Evolutionary conservation across 2,329 filamentous ascomycete genomes (phyloP), one percentile per base, ranked within the genome.

Genomic region (Lecanicillium sp.): DNA sequence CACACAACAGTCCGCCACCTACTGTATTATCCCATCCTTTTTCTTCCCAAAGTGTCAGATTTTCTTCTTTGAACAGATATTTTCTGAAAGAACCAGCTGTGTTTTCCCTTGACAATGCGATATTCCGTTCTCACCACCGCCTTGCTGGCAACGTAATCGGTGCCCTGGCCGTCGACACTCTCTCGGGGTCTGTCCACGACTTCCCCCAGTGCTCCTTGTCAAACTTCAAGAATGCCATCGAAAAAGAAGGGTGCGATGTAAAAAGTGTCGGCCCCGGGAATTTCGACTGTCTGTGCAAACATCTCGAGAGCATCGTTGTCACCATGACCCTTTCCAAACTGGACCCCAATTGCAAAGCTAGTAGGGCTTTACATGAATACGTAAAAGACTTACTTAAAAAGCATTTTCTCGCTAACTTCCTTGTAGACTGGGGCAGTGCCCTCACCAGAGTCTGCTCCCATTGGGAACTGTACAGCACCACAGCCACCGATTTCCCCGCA

Each of bases 171-270:
- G 3, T 49, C 19, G 46, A 38, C n/a, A 26, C 38, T 4, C 46
- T 49, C 10, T 49, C 46, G 5, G 39, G 32, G 11, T 43, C 33
- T 20, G 26, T 49, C 11, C 37, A 43, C 17, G 46, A 49, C 23
- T 43, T 49, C 14, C 46, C 46, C 9, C 32, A 42, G 15, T 49
- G 46, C 39, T 49, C 46, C 6, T 15, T 14, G 15, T 43, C 46
- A 8, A 24, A 23, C 9, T 49, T 49, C 20, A 49, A 43, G 24
- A 38, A 38, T 0, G 46, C 46, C 8, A 30, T 49, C 3, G 24
- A 38, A 12, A 49, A 49, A n/a, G 46, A 49, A 30, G 39, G 46
- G 19, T 49, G 46, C 32, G 46, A 49, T 20, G 33, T 43, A 2
- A 49, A 43, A 24, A 43, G 17, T 19, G 12, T 49, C 33, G 39